A percentile compares a stretch with the other conserved stretches of the same genome.
phyloP scores from a whole-genome alignment of 768 basidiomycete genomes.

The Mycena galopus region DNA sequence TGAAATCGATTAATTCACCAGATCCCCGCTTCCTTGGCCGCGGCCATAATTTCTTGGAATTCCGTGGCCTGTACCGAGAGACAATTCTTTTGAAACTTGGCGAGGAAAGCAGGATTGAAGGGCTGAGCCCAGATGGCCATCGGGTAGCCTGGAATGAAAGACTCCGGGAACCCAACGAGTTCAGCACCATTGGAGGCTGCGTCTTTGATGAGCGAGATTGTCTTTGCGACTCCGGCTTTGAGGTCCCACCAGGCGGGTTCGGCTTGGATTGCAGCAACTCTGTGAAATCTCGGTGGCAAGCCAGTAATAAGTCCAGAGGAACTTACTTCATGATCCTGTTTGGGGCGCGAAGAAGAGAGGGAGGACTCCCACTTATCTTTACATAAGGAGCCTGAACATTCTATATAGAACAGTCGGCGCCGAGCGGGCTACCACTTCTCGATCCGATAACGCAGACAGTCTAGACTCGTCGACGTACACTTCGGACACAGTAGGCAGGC shows the following conservation, averaged over 20 bases:
- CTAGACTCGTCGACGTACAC: too few relatives aligned
- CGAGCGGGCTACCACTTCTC: too few relatives aligned
- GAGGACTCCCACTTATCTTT: too few relatives aligned
- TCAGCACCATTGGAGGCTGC: conserved; percentile 37
- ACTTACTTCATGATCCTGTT: conserved; percentile 24
- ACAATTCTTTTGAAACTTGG: conserved; percentile 30
- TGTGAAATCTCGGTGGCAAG: not conserved
- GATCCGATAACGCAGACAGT: too few relatives aligned
- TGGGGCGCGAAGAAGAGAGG: too few relatives aligned
- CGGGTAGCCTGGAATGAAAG: conserved; percentile 40
- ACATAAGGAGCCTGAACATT: too few relatives aligned
- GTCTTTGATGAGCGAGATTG: conserved; percentile 33
- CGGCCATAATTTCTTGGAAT: conserved; percentile 31
- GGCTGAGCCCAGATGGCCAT: conserved; percentile 36
- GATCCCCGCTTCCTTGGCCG: conserved; percentile 33
- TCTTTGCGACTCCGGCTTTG: conserved; percentile 30
- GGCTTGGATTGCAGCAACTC: conserved; percentile 38
- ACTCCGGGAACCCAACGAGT: conserved; percentile 39
- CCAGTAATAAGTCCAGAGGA: not conserved
- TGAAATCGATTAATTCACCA: conserved; percentile 13
- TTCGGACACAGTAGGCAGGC: too few relatives aligned
- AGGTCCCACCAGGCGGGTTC: conserved; percentile 39
- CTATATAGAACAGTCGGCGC: too few relatives aligned
- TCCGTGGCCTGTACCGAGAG: conserved; percentile 27
- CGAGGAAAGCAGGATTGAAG: conserved; percentile 31